A percentile compares a stretch with the other conserved stretches of the same genome.
Evolutionary conservation across 139 green algal genomes (phyloP).

Genomic region (Coelastrella sp.): DNA sequence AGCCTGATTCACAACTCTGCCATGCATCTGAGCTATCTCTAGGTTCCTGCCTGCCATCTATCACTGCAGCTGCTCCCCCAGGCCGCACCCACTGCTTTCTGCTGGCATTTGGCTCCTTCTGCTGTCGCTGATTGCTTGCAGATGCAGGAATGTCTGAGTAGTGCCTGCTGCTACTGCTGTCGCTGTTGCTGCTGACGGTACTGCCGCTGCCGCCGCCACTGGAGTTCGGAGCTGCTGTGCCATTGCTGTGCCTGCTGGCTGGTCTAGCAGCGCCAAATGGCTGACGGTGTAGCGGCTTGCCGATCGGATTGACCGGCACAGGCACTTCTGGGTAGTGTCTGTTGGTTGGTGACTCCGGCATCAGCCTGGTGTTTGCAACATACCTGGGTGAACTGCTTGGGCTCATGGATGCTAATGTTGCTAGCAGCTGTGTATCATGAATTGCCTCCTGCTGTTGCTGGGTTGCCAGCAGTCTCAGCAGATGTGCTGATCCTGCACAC

Average conservation of each 20-base stretch:
- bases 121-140: neutral
- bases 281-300: neutral
- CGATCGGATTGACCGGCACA: neutral
- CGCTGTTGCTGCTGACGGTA: neutral
- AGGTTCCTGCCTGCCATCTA: neutral
- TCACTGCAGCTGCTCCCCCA: neutral
- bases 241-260: too few species aligned
- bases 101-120: neutral
- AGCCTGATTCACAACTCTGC: constrained; percentile 10
- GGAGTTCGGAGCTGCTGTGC: too few species aligned
- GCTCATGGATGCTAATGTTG: neutral
- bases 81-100: neutral
- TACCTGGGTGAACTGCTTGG: neutral
- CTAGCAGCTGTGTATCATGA: constrained; percentile 22
- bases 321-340: neutral
- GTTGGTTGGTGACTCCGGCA: too few species aligned
- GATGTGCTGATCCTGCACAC: constrained; percentile 4
- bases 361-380: neutral
- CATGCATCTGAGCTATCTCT: neutral
- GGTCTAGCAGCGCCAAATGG: too few species aligned
- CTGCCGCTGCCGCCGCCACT: neutral
- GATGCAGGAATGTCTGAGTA: neutral
- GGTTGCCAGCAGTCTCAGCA: neutral
- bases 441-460: constrained; percentile 16
- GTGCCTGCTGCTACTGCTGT: neutral